Conservation (phyloP, 495 filamentous ascomycete genomes). For the Penicillium steckii region DNA sequence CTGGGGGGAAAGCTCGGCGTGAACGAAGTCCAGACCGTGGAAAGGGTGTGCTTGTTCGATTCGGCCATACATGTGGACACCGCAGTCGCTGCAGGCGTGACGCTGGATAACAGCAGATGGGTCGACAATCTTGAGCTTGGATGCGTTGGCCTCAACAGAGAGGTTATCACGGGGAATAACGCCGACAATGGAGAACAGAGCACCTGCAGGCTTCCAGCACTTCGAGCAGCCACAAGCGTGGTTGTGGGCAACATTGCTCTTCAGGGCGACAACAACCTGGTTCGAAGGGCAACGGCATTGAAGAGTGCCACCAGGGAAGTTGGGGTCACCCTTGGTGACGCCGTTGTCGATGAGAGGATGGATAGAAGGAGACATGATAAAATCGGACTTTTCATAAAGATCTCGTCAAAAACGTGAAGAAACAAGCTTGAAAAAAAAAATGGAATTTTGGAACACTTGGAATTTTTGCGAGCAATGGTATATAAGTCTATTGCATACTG, state of each 20-base stretch:
- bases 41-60: conserved; percentile 62
- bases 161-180: conserved; percentile 50
- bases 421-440: too few relatives aligned
- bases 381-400: neutral
- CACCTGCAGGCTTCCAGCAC: conserved; percentile 59
- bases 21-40: conserved; percentile 61
- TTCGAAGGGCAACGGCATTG: conserved; percentile 51
- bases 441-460: too few relatives aligned
- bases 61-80: conserved; percentile 56
- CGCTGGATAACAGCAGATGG: conserved; percentile 52
- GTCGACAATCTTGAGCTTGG: conserved; percentile 55
- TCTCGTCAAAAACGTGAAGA: too few relatives aligned
- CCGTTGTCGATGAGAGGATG: conserved; percentile 61
- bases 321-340: conserved; percentile 40
- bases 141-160: conserved; percentile 46
- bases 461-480: neutral
- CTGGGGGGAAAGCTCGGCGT: conserved; percentile 54
- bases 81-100: conserved; percentile 55
- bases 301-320: conserved; percentile 53
- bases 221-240: conserved; percentile 66
- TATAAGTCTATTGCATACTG: too few relatives aligned
- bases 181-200: conserved; percentile 59
- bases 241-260: conserved; percentile 57
- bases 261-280: conserved; percentile 51
- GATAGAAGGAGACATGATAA: conserved; percentile 38